A percentile compares a stretch with the other conserved stretches of the same genome.
Evolutionary conservation across 768 basidiomycete species (phyloP).

Genomic region (Collybiopsis confluens): DNA sequence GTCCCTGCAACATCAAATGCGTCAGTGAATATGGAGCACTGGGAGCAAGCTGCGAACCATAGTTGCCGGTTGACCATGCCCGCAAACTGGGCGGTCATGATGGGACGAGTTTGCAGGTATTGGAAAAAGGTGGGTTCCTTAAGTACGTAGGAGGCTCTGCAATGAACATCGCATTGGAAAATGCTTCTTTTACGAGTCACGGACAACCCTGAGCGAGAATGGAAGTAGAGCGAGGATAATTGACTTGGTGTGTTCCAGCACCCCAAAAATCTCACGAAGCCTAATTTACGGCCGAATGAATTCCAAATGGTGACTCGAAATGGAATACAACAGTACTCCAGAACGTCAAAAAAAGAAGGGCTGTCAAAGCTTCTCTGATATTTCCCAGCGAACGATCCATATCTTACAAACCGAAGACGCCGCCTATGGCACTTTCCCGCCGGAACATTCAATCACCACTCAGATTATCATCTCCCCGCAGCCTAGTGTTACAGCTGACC

Average conservation of each 20-base stretch:
- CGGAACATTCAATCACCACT: not conserved
- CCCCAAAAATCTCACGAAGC: slow-evolving; percentile 37
- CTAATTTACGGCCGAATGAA: slow-evolving; percentile 3
- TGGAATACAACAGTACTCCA: slow-evolving; percentile 7
- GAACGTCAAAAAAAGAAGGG: slow-evolving; percentile 9
- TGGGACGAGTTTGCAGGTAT: slow-evolving; percentile 27
- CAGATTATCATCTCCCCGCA: not conserved
- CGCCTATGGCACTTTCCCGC: not conserved
- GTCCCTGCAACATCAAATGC: slow-evolving; percentile 51
- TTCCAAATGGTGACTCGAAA: not conserved
- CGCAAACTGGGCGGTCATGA: slow-evolving; percentile 53
- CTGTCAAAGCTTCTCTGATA: slow-evolving; percentile 4
- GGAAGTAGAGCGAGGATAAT: slow-evolving; percentile 39
- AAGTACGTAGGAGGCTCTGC: slow-evolving; percentile 23
- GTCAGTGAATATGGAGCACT: not conserved
- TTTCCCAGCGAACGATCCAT: slow-evolving; percentile 7
- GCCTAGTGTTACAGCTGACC: not conserved
- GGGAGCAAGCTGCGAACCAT: slow-evolving; percentile 37
- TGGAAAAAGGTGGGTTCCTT: slow-evolving; percentile 18
- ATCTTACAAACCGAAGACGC: slow-evolving; percentile 3
- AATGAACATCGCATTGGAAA: slow-evolving; percentile 49
- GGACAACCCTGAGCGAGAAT: slow-evolving; percentile 41
- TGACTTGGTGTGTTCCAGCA: slow-evolving; percentile 30
- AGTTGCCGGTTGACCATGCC: slow-evolving; percentile 59
- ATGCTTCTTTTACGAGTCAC: slow-evolving; percentile 50